Evolutionary conservation across 2,329 filamentous ascomycete species (phyloP).

Genomic region (Fusarium camptoceras): DNA sequence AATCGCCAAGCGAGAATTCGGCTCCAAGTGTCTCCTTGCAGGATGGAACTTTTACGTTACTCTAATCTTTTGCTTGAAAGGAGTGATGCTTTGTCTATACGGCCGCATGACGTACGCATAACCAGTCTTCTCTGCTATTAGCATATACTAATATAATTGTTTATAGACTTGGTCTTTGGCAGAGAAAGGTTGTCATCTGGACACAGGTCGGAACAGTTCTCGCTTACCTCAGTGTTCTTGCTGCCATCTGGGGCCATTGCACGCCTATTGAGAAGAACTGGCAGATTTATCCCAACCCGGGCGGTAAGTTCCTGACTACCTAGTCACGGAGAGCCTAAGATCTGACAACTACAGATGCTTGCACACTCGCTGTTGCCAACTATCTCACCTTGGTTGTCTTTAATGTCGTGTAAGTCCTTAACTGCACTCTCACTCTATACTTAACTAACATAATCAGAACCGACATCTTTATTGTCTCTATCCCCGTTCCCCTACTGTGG

Average conservation of each 20-base stretch:
- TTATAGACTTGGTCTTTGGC: slow-evolving; percentile 51
- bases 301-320: slow-evolving; percentile 44
- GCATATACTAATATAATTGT: slow-evolving; percentile 9
- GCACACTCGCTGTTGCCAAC: slow-evolving; percentile 52
- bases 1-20: slow-evolving; percentile 47
- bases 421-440: neutral
- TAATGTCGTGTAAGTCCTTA: slow-evolving; percentile 51
- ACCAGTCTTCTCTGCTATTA: neutral
- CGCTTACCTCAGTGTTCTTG: slow-evolving; percentile 51
- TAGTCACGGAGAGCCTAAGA: rapidly evolving
- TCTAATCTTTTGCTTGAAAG: slow-evolving; percentile 58
- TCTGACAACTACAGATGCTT: slow-evolving; percentile 46
- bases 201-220: slow-evolving; percentile 46
- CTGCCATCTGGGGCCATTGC: slow-evolving; percentile 53
- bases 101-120: slow-evolving; percentile 55
- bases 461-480: slow-evolving; percentile 54
- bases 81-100: slow-evolving; percentile 58
- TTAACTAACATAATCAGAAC: slow-evolving; percentile 48
- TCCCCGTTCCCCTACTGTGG: slow-evolving; percentile 56
- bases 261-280: slow-evolving; percentile 54
- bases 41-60: slow-evolving; percentile 57
- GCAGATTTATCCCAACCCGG: slow-evolving; percentile 57
- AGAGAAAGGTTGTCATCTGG: slow-evolving; percentile 54
- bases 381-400: slow-evolving; percentile 53
- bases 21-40: slow-evolving; percentile 51